Base-by-base conservation (phyloP, 1,284 basidiomycete genomes). In the Ganoderma leucocontextum region DNA sequence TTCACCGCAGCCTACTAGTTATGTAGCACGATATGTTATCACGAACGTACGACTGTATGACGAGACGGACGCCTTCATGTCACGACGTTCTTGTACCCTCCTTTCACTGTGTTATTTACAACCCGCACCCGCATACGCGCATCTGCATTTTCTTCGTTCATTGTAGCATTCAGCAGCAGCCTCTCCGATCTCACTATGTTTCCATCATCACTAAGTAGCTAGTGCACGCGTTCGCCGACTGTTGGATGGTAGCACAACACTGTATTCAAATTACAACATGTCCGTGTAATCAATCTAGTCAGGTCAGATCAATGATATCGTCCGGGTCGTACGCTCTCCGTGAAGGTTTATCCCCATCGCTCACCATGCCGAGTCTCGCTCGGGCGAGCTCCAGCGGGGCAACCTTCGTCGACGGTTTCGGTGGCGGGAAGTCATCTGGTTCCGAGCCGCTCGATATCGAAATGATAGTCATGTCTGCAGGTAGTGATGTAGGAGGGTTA, bases 271-370 rank as follows among this genome's bases (percentile, higher is more conserved):
- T 66, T 60, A 69, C 57, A 69, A 53, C 39, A 36, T 39, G 39
- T 59, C 53, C 62, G 47, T 41, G 63, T 65, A 33, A 60, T 58
- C 36, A 36, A 38, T 57, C 64, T 62, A 67, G 64, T 75, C 70
- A 82, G n/a, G 82, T 82, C 33, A 83, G 76, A 75, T 84, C 83
- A 60, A 84, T 83, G 13, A 84, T 69, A 58, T 80, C 70, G 15
- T 68, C 62, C 13, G 70, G 70, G 60, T 74, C 63, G 55, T 66
- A 72, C 9, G 44, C 55, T 12, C 63, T 61, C 10, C 64, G 72
- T 2, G 47, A 55, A 19, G 67, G 55, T 36, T 63, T 67, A 60
- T 41, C 33, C 25, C 9, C 52, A 35, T 22, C 13, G 25, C 52
- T 19, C 52, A 36, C 35, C 15, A 29, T 55, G 8, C 61, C 52